Conservation (phyloP, 352 stramenopile genomes). For the Pythium pyrilobum region DNA sequence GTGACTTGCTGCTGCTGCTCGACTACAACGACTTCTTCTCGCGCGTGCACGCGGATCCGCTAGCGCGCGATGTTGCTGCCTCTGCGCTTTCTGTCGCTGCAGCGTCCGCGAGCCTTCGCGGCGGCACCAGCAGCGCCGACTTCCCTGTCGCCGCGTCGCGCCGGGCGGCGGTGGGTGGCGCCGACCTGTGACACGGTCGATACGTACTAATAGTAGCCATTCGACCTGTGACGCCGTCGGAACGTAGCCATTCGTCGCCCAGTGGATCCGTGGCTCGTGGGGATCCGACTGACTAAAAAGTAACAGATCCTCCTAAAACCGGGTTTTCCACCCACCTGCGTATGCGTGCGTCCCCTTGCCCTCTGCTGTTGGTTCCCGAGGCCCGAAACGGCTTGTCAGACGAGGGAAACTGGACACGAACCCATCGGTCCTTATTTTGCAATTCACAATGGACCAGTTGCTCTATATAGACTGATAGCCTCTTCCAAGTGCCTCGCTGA, state of each 20-base stretch:
- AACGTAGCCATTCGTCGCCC: too few species aligned
- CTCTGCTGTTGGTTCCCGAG: too few species aligned
- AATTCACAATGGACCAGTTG: too few species aligned
- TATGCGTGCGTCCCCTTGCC: not conserved
- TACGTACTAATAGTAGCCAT: not conserved
- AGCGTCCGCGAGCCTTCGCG: too few species aligned
- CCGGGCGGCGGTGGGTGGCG: too few species aligned
- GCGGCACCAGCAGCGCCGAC: not conserved
- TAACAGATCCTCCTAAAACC: not conserved
- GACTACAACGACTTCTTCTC: constrained; percentile 71
- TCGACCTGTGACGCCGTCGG: too few species aligned
- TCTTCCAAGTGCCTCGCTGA: too few species aligned
- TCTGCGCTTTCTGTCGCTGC: too few species aligned
- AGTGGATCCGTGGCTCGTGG: too few species aligned
- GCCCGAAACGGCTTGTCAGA: not conserved
- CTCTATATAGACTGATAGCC: too few species aligned
- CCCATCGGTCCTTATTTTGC: not conserved
- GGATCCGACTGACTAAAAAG: too few species aligned
- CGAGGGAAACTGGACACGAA: too few species aligned
- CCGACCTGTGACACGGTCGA: not conserved
- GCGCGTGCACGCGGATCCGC: not conserved
- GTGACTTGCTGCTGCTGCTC: constrained; percentile 66
- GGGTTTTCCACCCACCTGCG: not conserved
- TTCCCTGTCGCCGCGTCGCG: not conserved
- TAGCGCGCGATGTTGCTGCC: not conserved